phyloP scores from a whole-genome alignment of 768 basidiomycete genomes.

The Polyporus arcularius region DNA sequence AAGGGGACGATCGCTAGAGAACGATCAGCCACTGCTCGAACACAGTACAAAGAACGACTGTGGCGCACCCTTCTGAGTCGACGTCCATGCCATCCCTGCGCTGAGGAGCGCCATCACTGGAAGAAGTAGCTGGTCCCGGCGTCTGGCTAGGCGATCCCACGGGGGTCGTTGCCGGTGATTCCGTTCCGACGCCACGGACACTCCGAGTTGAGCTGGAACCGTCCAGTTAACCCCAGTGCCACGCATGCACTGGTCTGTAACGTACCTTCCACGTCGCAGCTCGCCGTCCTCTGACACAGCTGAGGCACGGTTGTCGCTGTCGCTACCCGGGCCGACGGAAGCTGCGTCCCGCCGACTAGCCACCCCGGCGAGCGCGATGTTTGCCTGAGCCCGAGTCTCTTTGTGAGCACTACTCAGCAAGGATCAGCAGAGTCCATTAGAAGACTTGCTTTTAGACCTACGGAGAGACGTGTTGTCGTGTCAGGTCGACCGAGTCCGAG shows the following conservation, averaged over 20 bases:
- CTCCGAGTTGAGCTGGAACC: not conserved
- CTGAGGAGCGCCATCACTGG: not conserved
- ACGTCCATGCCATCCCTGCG: not conserved
- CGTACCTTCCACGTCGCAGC: not conserved
- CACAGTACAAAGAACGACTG: not conserved
- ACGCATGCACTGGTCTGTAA: not conserved
- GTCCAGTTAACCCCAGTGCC: not conserved
- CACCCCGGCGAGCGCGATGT: not conserved
- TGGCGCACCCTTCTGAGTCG: not conserved
- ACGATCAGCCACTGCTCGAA: not conserved
- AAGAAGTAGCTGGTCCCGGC: not conserved
- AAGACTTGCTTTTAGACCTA: not conserved
- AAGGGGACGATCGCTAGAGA: not conserved
- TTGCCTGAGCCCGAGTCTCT: not conserved
- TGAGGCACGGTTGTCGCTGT: not conserved
- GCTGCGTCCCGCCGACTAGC: not conserved
- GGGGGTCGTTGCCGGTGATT: not conserved
- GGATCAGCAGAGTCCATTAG: not conserved
- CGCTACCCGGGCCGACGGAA: not conserved
- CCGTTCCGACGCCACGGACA: not conserved
- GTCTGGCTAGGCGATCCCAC: constrained; percentile 1
- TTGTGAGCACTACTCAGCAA: not conserved
- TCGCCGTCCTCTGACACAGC: not conserved
- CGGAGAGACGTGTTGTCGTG: not conserved
- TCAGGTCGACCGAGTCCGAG: not conserved